These are phyloP conservation scores for Ensete glaucum DNA, from an alignment of 176 grass and related monocot species.

Conservation along the genomic window DNA sequence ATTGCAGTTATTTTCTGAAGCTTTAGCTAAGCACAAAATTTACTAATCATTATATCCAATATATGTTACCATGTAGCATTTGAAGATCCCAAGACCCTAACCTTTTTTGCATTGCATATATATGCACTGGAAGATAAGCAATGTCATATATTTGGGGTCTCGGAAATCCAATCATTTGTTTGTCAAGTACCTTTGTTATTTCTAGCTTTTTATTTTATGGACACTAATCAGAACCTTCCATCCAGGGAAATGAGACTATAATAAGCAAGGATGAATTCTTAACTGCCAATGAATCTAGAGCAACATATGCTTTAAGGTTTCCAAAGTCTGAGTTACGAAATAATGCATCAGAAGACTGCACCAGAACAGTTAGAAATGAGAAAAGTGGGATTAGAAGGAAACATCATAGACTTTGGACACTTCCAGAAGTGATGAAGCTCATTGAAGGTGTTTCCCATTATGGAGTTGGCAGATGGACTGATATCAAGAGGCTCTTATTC, in stretches of 20 bases:
- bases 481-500: conserved; percentile 24
- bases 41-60: too few species aligned
- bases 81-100: too few species aligned
- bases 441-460: conserved; percentile 25
- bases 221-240: background rate
- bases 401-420: conserved; percentile 21
- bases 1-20: background rate
- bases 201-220: too few species aligned
- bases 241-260: conserved; percentile 5
- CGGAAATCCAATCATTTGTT: too few species aligned
- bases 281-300: background rate
- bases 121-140: too few species aligned
- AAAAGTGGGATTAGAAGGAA: conserved; percentile 18
- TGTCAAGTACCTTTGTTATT: too few species aligned
- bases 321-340: background rate
- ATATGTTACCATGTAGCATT: too few species aligned
- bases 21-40: too few species aligned
- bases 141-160: too few species aligned
- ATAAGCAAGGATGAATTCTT: conserved; percentile 2
- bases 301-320: background rate
- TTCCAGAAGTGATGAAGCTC: conserved; percentile 28
- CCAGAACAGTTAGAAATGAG: background rate
- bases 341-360: conserved; percentile 5
- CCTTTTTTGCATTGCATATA: too few species aligned
- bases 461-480: conserved; percentile 28